Evolutionary conservation across 2,329 filamentous ascomycete species (phyloP).

Genomic region (Chalara sp.): DNA sequence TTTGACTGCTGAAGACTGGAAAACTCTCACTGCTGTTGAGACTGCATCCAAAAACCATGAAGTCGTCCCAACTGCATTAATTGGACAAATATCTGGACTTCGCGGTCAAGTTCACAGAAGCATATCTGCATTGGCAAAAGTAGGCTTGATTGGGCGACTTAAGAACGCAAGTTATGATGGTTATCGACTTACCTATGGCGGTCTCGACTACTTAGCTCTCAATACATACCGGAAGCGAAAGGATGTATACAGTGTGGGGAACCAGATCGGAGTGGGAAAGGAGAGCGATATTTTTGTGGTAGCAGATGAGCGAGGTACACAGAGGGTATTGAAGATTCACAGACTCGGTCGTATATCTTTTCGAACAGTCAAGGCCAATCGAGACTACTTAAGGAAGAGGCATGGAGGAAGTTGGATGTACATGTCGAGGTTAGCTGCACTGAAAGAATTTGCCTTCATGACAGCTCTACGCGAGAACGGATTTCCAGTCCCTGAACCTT

Average conservation of each 20-base stretch:
- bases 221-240: constrained; percentile 79
- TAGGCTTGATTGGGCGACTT: constrained; percentile 81
- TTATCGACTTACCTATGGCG: constrained; percentile 93
- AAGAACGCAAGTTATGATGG: constrained; percentile 98
- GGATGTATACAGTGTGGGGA: constrained; percentile 84
- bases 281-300: constrained; percentile 97
- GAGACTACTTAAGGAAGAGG: constrained; percentile 85
- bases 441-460: constrained; percentile 96
- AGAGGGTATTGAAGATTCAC: constrained; percentile 91
- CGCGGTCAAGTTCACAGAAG: constrained; percentile 77
- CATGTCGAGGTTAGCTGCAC: constrained; percentile 82
- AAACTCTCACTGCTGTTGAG: constrained; percentile 88
- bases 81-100: constrained; percentile 75
- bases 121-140: constrained; percentile 89
- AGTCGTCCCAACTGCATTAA: constrained; percentile 84
- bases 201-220: constrained; percentile 93
- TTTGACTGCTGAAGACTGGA: constrained; percentile 88
- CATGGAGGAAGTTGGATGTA: constrained; percentile 94
- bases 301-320: constrained; percentile 68
- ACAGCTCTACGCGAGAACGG: constrained; percentile 74
- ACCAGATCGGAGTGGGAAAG: constrained; percentile 92
- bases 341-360: constrained; percentile 93
- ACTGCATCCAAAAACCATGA: constrained; percentile 95
- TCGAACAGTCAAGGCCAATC: constrained; percentile 89
- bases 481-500: constrained; percentile 82